These are phyloP conservation scores for Yarrowia deformans DNA, from an alignment of 805 yeast genomes.

Conservation along the genomic window DNA sequence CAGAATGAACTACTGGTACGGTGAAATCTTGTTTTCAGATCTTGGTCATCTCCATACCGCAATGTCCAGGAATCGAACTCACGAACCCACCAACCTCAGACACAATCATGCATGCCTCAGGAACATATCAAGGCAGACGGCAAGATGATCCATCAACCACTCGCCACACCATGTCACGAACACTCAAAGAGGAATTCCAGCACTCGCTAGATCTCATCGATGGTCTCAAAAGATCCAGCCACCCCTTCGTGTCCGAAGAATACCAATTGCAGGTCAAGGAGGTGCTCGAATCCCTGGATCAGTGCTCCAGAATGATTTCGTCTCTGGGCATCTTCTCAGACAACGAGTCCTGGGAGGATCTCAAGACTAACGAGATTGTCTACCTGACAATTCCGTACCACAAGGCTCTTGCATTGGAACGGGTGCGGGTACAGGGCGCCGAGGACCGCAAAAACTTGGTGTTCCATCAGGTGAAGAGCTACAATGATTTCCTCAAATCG, in stretches of 20 bases:
- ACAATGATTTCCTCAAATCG: constrained; percentile 45
- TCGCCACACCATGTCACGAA: constrained; percentile 2
- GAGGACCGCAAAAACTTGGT: constrained; percentile 35
- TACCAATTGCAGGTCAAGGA: constrained; percentile 48
- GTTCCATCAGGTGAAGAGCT: constrained; percentile 41
- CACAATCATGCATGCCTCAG: constrained; percentile 15
- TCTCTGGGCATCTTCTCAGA: constrained; percentile 68
- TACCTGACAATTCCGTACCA: constrained; percentile 67
- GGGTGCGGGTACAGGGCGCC: constrained; percentile 41
- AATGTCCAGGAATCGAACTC: constrained; percentile 5
- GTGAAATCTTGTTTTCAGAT: no score
- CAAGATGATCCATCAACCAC: neutral
- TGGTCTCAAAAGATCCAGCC: constrained; percentile 7
- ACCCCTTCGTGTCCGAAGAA: constrained; percentile 22
- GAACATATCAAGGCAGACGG: constrained; percentile 16
- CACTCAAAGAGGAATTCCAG: constrained; percentile 32
- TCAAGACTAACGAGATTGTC: constrained; percentile 67
- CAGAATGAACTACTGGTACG: neutral
- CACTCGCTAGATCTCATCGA: constrained; percentile 18
- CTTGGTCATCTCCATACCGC: no score
- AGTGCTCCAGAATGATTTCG: constrained; percentile 56
- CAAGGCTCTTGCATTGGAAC: constrained; percentile 56
- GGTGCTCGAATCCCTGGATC: constrained; percentile 55
- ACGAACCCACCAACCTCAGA: neutral
- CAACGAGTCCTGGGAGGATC: constrained; percentile 75